Base-by-base conservation (phyloP, 2,329 filamentous ascomycete genomes). In the Samsoniella hepiali region DNA sequence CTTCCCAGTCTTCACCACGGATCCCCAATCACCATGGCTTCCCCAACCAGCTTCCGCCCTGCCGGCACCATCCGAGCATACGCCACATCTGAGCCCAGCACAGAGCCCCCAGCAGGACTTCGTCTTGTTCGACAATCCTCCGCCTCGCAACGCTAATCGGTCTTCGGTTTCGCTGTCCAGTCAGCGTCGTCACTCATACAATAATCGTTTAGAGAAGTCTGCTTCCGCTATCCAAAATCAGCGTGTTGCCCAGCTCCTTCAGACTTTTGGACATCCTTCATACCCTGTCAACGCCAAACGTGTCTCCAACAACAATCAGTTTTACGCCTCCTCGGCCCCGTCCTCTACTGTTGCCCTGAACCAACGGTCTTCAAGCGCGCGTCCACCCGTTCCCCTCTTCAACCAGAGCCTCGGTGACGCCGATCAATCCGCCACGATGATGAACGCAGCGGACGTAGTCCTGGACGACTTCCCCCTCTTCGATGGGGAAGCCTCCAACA, bases 21-120 rank as follows among this genome's bases (percentile, higher is more conserved):
- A 90, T 91, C 85, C 87, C 77, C 82, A 83, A 79, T 86, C 87
- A 92, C 72, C 84, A 93, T 93, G 90, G 90, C 89, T 84, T 87
- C 85, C 88, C 84, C 87, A 87, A 81, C 86, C 80, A 81, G 80
- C 82, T 73, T 72, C 81, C 76, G 84, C 80, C 82, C 83, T 81
- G 84, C 84, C 84, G 86, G 86, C 84, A 80, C 71, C 78, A 79
- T 76, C 84, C 80, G 82, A 82, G 80, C 84, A 81, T 69, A 78
- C 85, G 76, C 78, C 79, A 78, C 75, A 79, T 76, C 78, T 79
- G 76, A 81, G 78, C 75, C 79, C 81, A 70, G 73, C 49, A 60
- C 56, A 76, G 69, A 69, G 68, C 58, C 81, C 78, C 64, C 84
- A 84, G 73, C 83, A 88, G 82, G 90, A 93, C 87, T 93, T 93